Conservation (phyloP, 2,329 filamentous ascomycete genomes). For the Pseudocercospora crystallina region DNA sequence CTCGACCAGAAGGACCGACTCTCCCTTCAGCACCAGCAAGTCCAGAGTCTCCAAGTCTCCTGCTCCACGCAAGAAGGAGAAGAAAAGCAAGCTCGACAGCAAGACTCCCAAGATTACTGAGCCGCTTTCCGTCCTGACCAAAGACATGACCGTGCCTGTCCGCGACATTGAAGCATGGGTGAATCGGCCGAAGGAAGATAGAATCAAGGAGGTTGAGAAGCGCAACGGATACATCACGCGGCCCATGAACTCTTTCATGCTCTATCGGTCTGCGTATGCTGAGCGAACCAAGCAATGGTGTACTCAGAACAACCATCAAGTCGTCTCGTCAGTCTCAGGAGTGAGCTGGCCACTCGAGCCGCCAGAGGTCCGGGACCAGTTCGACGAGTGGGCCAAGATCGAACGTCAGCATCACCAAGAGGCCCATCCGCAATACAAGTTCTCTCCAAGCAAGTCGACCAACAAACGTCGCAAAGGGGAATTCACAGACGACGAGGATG, state of each 20-base stretch:
- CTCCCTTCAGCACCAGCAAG: conserved; percentile 36
- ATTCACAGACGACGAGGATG: conserved; percentile 35
- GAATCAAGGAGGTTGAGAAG: conserved; percentile 66
- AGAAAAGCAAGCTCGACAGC: conserved; percentile 44
- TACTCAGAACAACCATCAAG: conserved; percentile 86
- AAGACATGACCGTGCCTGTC: conserved; percentile 62
- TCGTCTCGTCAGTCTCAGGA: conserved; percentile 85
- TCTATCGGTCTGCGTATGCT: conserved; percentile 91
- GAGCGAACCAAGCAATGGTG: conserved; percentile 81
- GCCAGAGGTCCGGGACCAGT: conserved; percentile 68
- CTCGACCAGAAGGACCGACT: conserved; percentile 35
- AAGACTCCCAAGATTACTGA: conserved; percentile 59
- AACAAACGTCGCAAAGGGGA: conserved; percentile 51
- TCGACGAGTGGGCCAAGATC: conserved; percentile 73
- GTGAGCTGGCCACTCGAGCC: conserved; percentile 82
- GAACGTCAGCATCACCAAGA: conserved; percentile 82
- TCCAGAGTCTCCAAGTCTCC: conserved; percentile 35
- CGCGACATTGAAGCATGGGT: conserved; percentile 81
- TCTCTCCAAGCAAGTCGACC: conserved; percentile 73
- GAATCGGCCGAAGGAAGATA: conserved; percentile 64
- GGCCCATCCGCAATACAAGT: conserved; percentile 91
- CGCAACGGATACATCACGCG: conserved; percentile 79
- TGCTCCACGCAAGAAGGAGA: conserved; percentile 43
- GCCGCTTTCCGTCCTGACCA: conserved; percentile 71
- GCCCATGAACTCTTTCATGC: conserved; percentile 97